phyloP scores from a whole-genome alignment of 192 early-diverging fungal species.

The Backusella tarrabulga region DNA sequence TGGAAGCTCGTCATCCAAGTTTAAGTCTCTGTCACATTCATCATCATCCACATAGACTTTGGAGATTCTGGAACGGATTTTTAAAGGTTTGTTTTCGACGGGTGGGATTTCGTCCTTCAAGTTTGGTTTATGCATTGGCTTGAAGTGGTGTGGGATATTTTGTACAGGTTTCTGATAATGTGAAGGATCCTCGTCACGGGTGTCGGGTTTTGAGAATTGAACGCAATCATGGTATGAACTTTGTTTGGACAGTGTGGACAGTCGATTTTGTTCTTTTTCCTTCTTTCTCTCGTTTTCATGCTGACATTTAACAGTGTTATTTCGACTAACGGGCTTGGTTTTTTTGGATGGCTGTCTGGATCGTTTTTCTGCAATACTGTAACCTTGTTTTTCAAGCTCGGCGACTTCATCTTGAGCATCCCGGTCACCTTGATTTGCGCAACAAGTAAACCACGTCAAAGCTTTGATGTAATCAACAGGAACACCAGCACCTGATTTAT shows the following conservation, averaged over 20 bases:
- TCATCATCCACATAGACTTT: background rate
- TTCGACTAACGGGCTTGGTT: background rate
- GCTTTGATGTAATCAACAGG: background rate
- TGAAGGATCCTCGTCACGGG: background rate
- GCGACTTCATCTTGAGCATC: background rate
- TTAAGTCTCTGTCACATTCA: background rate
- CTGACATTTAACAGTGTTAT: background rate
- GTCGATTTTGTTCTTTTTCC: background rate
- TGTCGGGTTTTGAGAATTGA: background rate
- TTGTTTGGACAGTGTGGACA: background rate
- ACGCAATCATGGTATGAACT: background rate
- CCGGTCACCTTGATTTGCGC: background rate
- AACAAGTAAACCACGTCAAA: background rate
- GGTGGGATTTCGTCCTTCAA: background rate
- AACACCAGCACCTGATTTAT: background rate
- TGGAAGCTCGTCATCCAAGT: background rate
- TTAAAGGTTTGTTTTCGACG: background rate
- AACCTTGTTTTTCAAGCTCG: background rate
- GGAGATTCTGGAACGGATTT: background rate
- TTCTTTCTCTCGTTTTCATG: background rate
- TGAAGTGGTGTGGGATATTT: no score
- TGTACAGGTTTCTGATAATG: background rate
- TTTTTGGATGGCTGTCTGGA: background rate
- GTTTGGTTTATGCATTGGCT: background rate
- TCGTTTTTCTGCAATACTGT: background rate